Conservation (phyloP, 1,139 yeast species). For the Pneumocystis oryctolagi region DNA sequence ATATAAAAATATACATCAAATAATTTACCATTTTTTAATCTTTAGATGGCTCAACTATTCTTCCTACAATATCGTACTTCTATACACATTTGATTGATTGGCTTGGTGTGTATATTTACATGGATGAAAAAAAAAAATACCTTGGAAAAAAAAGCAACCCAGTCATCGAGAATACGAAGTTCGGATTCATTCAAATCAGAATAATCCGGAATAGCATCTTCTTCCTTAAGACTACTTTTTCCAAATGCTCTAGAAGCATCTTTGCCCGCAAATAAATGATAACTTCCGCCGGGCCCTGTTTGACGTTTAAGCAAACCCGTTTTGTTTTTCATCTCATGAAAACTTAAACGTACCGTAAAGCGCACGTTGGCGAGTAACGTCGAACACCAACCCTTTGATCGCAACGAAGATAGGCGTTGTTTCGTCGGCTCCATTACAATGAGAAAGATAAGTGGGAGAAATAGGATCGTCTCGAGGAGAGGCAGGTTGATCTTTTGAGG, state of each 20-base stretch:
- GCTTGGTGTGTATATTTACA: too few species aligned
- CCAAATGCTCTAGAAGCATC: conserved; percentile 64
- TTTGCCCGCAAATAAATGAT: conserved; percentile 57
- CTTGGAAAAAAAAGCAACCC: conserved; percentile 59
- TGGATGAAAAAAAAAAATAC: not conserved
- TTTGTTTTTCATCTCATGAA: not conserved
- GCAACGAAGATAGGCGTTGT: conserved; percentile 43
- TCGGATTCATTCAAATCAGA: conserved; percentile 47
- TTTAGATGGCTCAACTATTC: too few species aligned
- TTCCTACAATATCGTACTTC: not conserved
- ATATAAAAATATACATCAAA: too few species aligned
- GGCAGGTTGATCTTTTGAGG: not conserved
- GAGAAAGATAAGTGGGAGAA: conserved; percentile 1
- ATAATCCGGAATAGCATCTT: conserved; percentile 55
- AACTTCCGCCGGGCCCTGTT: conserved; percentile 38
- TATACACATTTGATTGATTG: too few species aligned
- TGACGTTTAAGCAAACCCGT: too few species aligned
- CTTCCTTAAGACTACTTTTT: conserved; percentile 36
- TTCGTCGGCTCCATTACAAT: conserved; percentile 6
- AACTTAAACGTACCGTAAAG: conserved; percentile 44
- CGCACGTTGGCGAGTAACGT: conserved; percentile 48
- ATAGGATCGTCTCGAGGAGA: conserved; percentile 6
- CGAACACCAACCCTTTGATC: conserved; percentile 61
- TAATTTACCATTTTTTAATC: too few species aligned
- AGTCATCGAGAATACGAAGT: conserved; percentile 54